Evolutionary conservation across 2,329 filamentous ascomycete species (phyloP).

Genomic region (Cucurbitaria berberidis): DNA sequence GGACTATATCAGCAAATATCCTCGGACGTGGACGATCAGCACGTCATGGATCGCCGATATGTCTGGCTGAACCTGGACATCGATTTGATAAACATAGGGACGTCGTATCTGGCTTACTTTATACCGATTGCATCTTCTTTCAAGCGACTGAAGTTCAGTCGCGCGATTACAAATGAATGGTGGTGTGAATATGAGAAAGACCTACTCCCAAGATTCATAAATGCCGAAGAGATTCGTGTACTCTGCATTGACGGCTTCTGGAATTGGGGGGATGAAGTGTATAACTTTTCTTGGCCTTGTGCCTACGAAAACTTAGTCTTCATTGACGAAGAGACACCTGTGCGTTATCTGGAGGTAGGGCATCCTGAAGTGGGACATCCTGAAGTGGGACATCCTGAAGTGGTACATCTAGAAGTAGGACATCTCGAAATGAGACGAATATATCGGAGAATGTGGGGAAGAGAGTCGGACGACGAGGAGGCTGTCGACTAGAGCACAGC

Average conservation of each 20-base stretch:
- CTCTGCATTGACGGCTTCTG: conserved; percentile 10
- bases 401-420: not conserved
- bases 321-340: conserved; percentile 1
- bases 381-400: no score
- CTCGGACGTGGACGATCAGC: conserved; percentile 86
- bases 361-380: no score
- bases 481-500: not conserved
- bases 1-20: conserved; percentile 46
- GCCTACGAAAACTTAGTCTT: conserved; percentile 7
- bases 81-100: conserved; percentile 7
- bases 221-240: conserved; percentile 9
- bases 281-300: conserved; percentile 5
- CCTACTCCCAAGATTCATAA: not conserved
- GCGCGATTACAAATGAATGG: not conserved
- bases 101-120: not conserved
- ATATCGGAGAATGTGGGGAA: not conserved
- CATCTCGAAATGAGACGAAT: not conserved
- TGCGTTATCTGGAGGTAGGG: no score
- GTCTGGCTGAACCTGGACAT: conserved; percentile 12
- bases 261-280: not conserved
- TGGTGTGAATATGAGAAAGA: not conserved
- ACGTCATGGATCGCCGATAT: conserved; percentile 55
- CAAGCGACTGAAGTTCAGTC: conserved; percentile 9
- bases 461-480: not conserved
- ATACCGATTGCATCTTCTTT: conserved; percentile 2